Percentiles rank a stretch among this genome's conserved stretches.
Conservation (phyloP, 2,329 filamentous ascomycete species). For the Pseudonectria foliicola region DNA sequence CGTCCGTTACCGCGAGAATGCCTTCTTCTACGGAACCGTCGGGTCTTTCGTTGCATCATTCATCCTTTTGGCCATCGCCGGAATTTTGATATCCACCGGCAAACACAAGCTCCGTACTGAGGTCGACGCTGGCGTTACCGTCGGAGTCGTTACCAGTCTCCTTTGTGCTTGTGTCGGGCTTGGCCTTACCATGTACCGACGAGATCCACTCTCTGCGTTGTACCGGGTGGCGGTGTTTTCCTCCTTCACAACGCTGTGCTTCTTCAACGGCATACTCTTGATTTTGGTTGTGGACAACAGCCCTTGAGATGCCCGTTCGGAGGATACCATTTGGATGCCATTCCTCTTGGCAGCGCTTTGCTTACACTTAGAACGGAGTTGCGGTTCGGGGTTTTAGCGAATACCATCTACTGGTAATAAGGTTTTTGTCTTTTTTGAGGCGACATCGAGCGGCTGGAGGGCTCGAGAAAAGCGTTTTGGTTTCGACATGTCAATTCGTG, state of each 20-base stretch:
- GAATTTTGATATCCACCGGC: constrained; percentile 60
- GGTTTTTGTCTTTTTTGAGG: no score
- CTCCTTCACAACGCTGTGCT: constrained; percentile 30
- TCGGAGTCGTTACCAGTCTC: constrained; percentile 61
- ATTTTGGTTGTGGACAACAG: constrained; percentile 34
- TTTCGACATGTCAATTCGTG: no score
- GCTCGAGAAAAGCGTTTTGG: no score
- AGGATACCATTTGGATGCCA: no score
- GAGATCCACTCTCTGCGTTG: constrained; percentile 34
- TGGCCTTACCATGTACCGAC: constrained; percentile 48
- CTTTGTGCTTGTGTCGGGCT: constrained; percentile 56
- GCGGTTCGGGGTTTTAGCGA: neutral
- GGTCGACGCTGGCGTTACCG: constrained; percentile 65
- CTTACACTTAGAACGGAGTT: neutral
- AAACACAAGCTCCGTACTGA: constrained; percentile 60
- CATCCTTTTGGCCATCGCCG: constrained; percentile 57
- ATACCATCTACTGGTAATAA: no score
- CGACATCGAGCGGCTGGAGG: no score
- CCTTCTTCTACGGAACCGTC: constrained; percentile 47
- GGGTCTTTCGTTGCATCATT: constrained; percentile 52
- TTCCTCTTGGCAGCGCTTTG: neutral
- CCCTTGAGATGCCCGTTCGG: constrained; percentile 18
- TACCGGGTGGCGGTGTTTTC: constrained; percentile 36
- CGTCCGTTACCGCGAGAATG: constrained; percentile 43
- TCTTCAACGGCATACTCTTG: constrained; percentile 38